Conservation (phyloP, 2,329 filamentous ascomycete species). For the Microsporum canis region DNA sequence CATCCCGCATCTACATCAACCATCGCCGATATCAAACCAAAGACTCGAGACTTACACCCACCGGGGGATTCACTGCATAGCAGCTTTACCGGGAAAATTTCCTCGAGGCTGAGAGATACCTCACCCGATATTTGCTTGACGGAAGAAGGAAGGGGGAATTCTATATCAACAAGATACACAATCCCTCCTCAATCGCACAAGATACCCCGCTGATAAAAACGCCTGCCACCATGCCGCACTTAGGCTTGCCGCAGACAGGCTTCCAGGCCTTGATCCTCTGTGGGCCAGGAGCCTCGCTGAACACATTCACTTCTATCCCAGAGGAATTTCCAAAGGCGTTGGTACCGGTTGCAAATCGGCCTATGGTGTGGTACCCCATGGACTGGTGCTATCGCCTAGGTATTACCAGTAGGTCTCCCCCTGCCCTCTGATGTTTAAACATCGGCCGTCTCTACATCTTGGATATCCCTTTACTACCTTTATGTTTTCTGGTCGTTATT, state of each 20-base stretch:
- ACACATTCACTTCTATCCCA: conserved; percentile 40
- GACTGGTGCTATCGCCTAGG: conserved; percentile 41
- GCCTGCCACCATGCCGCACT: conserved; percentile 1
- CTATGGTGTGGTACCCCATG: conserved; percentile 41
- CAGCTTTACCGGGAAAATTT: background rate
- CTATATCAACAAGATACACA: background rate
- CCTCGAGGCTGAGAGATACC: background rate
- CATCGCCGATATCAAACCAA: background rate
- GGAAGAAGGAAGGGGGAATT: background rate
- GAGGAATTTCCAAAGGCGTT: conserved; percentile 40
- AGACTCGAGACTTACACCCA: background rate
- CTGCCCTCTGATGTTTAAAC: background rate
- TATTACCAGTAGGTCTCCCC: conserved; percentile 32
- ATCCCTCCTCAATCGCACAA: background rate
- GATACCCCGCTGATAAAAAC: conserved; percentile 8
- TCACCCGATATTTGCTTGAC: background rate
- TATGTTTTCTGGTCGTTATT: background rate
- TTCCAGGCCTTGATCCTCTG: conserved; percentile 41
- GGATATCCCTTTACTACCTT: background rate
- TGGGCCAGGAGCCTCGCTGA: conserved; percentile 39
- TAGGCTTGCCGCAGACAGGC: conserved; percentile 19
- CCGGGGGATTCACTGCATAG: background rate
- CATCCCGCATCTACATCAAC: background rate
- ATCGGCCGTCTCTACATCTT: background rate
- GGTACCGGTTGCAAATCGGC: conserved; percentile 40